These are phyloP conservation scores for Russula griseocarnosa DNA, from an alignment of 768 basidiomycete species.

Conservation along the genomic window DNA sequence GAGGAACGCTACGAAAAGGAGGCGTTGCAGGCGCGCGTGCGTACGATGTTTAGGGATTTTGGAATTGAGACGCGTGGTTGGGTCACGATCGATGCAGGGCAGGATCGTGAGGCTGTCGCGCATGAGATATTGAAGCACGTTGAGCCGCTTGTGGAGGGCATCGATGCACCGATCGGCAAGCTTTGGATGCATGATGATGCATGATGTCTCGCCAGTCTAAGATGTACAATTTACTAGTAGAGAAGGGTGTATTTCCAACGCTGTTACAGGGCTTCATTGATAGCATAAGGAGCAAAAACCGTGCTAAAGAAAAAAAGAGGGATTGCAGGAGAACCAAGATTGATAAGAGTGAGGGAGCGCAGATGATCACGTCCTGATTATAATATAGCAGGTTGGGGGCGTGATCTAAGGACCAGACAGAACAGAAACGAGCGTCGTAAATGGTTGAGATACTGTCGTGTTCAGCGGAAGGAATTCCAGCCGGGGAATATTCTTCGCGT, in stretches of 20 bases:
- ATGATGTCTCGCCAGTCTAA: not conserved
- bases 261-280: constrained; percentile 22
- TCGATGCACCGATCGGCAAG: constrained; percentile 42
- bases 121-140: constrained; percentile 54
- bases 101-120: constrained; percentile 46
- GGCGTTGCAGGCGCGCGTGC: constrained; percentile 66
- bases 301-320: constrained; percentile 19
- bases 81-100: constrained; percentile 59
- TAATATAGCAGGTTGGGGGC: constrained; percentile 4
- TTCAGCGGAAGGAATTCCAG: not conserved
- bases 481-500: not conserved
- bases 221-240: not conserved
- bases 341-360: constrained; percentile 14
- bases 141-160: constrained; percentile 40
- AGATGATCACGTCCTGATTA: constrained; percentile 20
- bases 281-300: constrained; percentile 21
- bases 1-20: constrained; percentile 83
- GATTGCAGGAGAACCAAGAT: constrained; percentile 14
- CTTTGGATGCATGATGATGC: constrained; percentile 45
- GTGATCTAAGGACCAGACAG: constrained; percentile 16
- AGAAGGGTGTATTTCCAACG: constrained; percentile 3
- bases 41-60: constrained; percentile 55
- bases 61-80: constrained; percentile 41
- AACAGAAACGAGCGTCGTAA: constrained; percentile 25
- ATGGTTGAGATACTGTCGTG: constrained; percentile 16